Evolutionary conservation across 1,139 yeast species (phyloP), one percentile per base, ranked within the genome.

Genomic region (Pichia sp.): DNA sequence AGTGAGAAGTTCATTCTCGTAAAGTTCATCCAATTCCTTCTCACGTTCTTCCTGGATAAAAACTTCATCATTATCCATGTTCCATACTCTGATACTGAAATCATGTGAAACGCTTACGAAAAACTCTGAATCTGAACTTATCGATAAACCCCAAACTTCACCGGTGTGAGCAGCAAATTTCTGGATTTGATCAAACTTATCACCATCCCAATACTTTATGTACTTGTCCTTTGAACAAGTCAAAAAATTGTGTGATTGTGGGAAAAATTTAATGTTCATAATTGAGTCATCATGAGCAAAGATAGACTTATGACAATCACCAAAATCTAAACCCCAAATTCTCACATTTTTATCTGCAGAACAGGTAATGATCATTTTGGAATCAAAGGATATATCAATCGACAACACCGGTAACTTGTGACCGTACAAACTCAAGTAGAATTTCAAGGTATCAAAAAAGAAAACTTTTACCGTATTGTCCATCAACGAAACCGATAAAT

Each of bases 241-340:
- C 71, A 95, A 88, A 70, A 95, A 91, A 69, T 92, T 83, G 69
- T 92, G 97, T 12, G 88, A 78, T 17, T 84, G 85, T 1, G 95
- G 95, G 58, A 91, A 80, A 66, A 93, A 93, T 58, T 75, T 80
- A 41, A 92, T 97, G 62, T 80, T 79, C 96, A 93, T 89, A 58
- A 93, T 87, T 5, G 96, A 85, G 69, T 93, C 99, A 67, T 91
- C 96, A 67, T 93, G 99, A 1, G 96, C 99, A 70, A 95, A 93
- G 38, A 93, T 83, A 3, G 98, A 92, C 69, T 86, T 87, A 71
- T 93, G 99, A 75, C 99, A 93, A 71, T 93, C 99, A 71, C 99
- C 99, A 70, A 93, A 93, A 70, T 93, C 99, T 58, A 95, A 75
- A 50, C 99, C 99, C 99, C 99, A 93, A 56, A 93, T 87, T 71